These are phyloP conservation scores for Microglena sp. DNA, from an alignment of 139 green algal genomes.

Conservation along the genomic window DNA sequence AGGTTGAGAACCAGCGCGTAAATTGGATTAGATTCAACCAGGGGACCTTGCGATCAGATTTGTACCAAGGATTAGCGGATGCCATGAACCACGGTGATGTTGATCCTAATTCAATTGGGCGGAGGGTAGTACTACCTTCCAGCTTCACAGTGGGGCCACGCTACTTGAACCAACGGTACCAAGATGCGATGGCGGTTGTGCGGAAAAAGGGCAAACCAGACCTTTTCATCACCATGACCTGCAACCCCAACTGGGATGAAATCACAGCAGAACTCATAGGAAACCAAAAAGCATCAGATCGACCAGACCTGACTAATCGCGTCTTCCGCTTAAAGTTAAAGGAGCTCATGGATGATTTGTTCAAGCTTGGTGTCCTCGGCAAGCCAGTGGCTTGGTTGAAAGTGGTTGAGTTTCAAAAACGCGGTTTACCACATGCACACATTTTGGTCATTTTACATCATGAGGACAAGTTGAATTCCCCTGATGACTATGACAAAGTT, in stretches of 20 bases:
- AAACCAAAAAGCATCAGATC: not conserved
- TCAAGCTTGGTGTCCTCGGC: not conserved
- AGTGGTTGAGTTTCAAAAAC: constrained; percentile 12
- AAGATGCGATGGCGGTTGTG: constrained; percentile 12
- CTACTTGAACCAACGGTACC: constrained; percentile 7
- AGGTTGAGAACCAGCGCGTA: not conserved
- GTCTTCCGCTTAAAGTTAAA: constrained; percentile 6
- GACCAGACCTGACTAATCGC: not conserved
- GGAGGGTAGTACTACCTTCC: not conserved
- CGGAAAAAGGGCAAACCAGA: constrained; percentile 11
- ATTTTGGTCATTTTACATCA: constrained; percentile 9
- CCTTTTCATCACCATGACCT: constrained; percentile 14
- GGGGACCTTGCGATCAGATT: not conserved
- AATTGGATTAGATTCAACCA: not conserved
- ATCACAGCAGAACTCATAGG: not conserved
- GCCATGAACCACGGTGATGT: not conserved
- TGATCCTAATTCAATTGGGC: not conserved
- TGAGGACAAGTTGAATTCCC: constrained; percentile 12
- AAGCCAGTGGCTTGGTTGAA: not conserved
- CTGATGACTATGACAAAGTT: too few relatives aligned
- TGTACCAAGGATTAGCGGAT: constrained; percentile 4
- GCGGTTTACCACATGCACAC: too few relatives aligned
- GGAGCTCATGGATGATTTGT: not conserved
- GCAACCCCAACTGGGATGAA: constrained; percentile 13
- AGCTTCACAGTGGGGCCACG: not conserved